Evolutionary conservation across 306 rosid species (phyloP).

Genomic region (Sechiopsis laciniata): DNA sequence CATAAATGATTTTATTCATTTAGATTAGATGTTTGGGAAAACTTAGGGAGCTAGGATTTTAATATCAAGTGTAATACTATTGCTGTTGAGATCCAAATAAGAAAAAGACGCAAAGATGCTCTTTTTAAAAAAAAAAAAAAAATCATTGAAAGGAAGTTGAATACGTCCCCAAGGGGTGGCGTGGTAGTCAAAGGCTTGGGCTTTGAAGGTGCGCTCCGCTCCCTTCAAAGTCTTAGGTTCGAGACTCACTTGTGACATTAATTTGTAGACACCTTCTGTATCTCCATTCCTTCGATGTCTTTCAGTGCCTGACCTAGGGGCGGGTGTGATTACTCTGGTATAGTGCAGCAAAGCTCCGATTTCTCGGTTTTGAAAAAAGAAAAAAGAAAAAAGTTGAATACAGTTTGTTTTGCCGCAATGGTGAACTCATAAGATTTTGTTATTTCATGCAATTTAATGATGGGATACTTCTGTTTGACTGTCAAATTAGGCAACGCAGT

Average conservation of each 20-base stretch:
- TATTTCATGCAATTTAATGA: conserved; percentile 1
- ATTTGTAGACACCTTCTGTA: too few relatives aligned
- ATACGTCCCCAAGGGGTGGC: too few relatives aligned
- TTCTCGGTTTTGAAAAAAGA: too few relatives aligned
- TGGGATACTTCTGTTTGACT: background rate
- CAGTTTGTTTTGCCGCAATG: background rate
- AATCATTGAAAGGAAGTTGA: background rate
- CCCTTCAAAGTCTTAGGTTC: too few relatives aligned
- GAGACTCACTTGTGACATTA: too few relatives aligned
- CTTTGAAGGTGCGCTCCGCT: too few relatives aligned
- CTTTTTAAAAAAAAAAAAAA: background rate
- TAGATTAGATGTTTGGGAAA: background rate
- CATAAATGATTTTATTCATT: background rate
- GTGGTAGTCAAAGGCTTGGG: too few relatives aligned
- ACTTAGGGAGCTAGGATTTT: background rate
- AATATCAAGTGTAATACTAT: background rate
- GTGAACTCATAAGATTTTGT: background rate
- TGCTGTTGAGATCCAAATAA: background rate
- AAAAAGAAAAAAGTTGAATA: background rate
- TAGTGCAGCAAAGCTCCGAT: too few relatives aligned
- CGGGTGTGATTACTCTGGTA: too few relatives aligned
- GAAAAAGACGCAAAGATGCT: background rate
- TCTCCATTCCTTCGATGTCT: too few relatives aligned
- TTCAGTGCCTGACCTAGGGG: too few relatives aligned
- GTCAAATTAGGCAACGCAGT: background rate